Conservation (phyloP, 768 basidiomycete genomes). For the Amanita rimosa region DNA sequence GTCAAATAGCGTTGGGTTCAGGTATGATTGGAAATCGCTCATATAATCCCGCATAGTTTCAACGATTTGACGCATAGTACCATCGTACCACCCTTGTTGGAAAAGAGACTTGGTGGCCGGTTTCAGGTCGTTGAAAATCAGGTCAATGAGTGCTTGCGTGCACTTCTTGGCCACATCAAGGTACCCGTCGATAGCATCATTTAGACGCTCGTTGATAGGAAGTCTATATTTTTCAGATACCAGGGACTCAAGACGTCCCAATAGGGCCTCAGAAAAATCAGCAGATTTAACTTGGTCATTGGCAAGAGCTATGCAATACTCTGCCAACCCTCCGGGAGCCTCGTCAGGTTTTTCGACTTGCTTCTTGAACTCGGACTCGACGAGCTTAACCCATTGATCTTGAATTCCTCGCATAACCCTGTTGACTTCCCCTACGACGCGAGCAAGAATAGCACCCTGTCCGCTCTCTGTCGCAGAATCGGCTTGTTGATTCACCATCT, state of each 20-base stretch:
- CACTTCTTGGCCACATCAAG: slow-evolving; percentile 98
- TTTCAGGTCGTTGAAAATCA: slow-evolving; percentile 91
- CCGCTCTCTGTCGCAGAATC: slow-evolving; percentile 93
- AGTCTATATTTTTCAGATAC: slow-evolving; percentile 88
- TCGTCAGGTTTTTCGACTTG: slow-evolving; percentile 85
- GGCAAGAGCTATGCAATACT: slow-evolving; percentile 93
- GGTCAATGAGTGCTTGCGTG: slow-evolving; percentile 86
- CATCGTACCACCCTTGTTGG: slow-evolving; percentile 83
- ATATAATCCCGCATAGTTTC: slow-evolving; percentile 97
- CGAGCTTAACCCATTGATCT: slow-evolving; percentile 72
- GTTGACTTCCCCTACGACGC: slow-evolving; percentile 79
- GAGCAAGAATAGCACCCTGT: slow-evolving; percentile 86
- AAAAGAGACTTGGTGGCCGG: slow-evolving; percentile 80
- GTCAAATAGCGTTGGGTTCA: slow-evolving; percentile 86
- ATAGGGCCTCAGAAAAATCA: slow-evolving; percentile 82
- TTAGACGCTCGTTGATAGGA: slow-evolving; percentile 75
- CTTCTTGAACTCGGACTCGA: slow-evolving; percentile 82
- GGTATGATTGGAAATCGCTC: slow-evolving; percentile 84
- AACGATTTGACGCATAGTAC: slow-evolving; percentile 76
- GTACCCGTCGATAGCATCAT: slow-evolving; percentile 97
- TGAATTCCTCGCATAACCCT: slow-evolving; percentile 87
- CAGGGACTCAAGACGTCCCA: slow-evolving; percentile 77
- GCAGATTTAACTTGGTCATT: slow-evolving; percentile 98
- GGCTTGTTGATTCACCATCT: slow-evolving; percentile 96
- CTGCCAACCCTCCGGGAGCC: slow-evolving; percentile 77